Evolutionary conservation across 164 flowering plant species (phyloP).

Genomic region (Protea cynaroides): DNA sequence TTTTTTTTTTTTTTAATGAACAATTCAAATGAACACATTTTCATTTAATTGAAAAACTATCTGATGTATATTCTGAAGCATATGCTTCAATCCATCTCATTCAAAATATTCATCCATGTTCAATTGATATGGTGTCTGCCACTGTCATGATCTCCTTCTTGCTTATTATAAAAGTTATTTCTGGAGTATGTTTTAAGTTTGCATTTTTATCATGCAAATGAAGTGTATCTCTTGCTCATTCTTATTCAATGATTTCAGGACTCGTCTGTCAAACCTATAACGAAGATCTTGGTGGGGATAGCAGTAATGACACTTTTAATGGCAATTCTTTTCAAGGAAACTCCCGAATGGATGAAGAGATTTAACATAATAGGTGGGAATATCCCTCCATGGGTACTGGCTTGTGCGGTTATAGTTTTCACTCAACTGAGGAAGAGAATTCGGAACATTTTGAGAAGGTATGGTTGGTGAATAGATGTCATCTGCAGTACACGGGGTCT

Average conservation of each 20-base stretch:
- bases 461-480: conserved; percentile 35
- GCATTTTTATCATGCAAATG: background rate
- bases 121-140: background rate
- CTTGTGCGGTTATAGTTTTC: conserved; percentile 77
- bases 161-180: background rate
- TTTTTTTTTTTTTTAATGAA: too few species aligned
- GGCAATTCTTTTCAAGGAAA: conserved; percentile 49
- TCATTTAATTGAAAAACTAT: too few species aligned
- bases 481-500: too few species aligned
- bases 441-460: conserved; percentile 39
- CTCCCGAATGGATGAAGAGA: conserved; percentile 61
- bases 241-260: conserved; percentile 50
- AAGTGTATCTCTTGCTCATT: background rate
- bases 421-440: conserved; percentile 92
- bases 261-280: conserved; percentile 75
- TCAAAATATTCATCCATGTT: background rate
- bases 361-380: conserved; percentile 35
- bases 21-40: too few species aligned
- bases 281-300: conserved; percentile 65
- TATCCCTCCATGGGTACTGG: conserved; percentile 89
- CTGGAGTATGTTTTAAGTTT: background rate
- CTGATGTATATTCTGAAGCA: too few species aligned
- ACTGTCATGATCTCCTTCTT: background rate
- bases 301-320: conserved; percentile 49
- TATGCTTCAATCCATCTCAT: too few species aligned